These are phyloP conservation scores for Cercis canadensis DNA, from an alignment of 306 rosid genomes.

Conservation along the genomic window DNA sequence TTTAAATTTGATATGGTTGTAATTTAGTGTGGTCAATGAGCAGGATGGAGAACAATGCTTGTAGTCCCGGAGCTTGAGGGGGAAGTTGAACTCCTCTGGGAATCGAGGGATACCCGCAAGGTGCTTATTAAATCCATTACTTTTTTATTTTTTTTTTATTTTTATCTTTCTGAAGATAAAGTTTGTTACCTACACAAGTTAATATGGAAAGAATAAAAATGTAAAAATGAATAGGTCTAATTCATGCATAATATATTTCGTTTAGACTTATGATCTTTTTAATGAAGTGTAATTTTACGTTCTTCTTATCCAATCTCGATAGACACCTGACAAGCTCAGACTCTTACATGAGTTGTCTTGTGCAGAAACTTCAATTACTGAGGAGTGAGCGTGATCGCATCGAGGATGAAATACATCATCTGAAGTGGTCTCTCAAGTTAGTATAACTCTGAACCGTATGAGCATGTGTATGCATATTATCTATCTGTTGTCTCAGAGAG, in stretches of 20 bases:
- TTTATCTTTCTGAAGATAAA: neutral
- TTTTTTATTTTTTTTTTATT: neutral
- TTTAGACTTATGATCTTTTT: neutral
- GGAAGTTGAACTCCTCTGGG: conserved; percentile 90
- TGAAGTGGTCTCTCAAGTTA: conserved; percentile 86
- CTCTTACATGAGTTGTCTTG: conserved; percentile 32
- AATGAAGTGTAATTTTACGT: conserved; percentile 8
- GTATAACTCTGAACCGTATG: conserved; percentile 38
- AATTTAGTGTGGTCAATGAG: conserved; percentile 32
- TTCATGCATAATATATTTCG: conserved; percentile 11
- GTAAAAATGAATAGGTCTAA: neutral
- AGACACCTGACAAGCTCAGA: conserved; percentile 14
- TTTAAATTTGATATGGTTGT: conserved; percentile 13
- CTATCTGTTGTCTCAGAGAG: neutral
- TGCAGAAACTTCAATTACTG: conserved; percentile 76
- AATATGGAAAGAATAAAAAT: neutral
- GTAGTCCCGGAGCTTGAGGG: conserved; percentile 95
- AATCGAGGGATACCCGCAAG: conserved; percentile 84
- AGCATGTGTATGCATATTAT: conserved; percentile 13
- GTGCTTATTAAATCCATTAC: conserved; percentile 40
- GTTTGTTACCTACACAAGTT: neutral
- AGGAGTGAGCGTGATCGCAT: conserved; percentile 79
- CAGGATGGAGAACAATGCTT: conserved; percentile 99
- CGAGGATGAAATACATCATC: conserved; percentile 85
- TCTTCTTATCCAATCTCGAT: conserved; percentile 1